Evolutionary conservation across 2,329 filamentous ascomycete species (phyloP).

Genomic region (Balansia obtecta): DNA sequence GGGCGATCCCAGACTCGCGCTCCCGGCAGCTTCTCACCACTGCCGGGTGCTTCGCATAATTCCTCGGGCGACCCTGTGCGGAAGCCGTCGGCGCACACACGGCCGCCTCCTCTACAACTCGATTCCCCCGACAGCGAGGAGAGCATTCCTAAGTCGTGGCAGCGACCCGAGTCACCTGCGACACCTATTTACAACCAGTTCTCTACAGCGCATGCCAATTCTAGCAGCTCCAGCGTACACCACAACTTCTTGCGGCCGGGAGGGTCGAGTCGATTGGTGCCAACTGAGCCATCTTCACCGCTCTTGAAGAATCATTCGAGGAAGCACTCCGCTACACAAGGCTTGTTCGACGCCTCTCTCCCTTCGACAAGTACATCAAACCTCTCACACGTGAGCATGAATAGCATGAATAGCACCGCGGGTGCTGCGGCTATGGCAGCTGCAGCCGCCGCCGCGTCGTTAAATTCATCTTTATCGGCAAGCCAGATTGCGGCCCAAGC

Average conservation of each 20-base stretch:
- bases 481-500: conserved; percentile 73
- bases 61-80: conserved; percentile 16
- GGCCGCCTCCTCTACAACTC: conserved; percentile 23
- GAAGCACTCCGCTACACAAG: conserved; percentile 61
- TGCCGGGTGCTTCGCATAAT: conserved; percentile 23
- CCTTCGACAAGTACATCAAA: conserved; percentile 49
- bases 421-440: conserved; percentile 25
- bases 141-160: conserved; percentile 33
- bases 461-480: conserved; percentile 32
- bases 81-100: conserved; percentile 13
- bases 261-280: conserved; percentile 14
- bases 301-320: conserved; percentile 36
- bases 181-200: conserved; percentile 38
- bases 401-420: conserved; percentile 28
- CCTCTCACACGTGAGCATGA: conserved; percentile 36
- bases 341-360: conserved; percentile 63
- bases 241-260: conserved; percentile 49
- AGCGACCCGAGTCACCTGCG: conserved; percentile 23
- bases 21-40: conserved; percentile 44
- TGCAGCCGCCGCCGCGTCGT: conserved; percentile 15
- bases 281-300: conserved; percentile 18
- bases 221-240: conserved; percentile 31
- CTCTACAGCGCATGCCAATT: conserved; percentile 29
- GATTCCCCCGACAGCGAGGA: conserved; percentile 19
- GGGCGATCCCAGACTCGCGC: conserved; percentile 31